Conservation (phyloP, 2,329 filamentous ascomycete species). For the Fusarium camptoceras region DNA sequence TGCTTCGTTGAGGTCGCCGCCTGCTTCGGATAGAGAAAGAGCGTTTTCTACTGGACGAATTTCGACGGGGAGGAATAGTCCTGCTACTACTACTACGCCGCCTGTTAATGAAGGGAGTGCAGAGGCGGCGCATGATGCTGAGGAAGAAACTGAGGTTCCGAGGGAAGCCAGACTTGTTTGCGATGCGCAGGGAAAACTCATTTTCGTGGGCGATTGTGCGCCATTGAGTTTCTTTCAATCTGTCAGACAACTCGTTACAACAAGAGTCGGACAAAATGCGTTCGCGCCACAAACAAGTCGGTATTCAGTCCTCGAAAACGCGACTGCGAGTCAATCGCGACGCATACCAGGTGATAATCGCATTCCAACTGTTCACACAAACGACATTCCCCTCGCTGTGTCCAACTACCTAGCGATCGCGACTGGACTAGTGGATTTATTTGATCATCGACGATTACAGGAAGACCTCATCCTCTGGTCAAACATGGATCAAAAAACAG, state of each 20-base stretch:
- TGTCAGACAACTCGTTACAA: conserved; percentile 63
- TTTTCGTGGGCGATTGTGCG: conserved; percentile 68
- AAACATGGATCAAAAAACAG: conserved; percentile 47
- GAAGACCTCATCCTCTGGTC: conserved; percentile 59
- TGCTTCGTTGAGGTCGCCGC: conserved; percentile 32
- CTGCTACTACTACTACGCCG: background rate
- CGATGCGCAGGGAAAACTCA: conserved; percentile 65
- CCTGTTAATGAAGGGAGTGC: conserved; percentile 8
- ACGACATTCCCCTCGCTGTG: conserved; percentile 49
- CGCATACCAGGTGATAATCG: conserved; percentile 33
- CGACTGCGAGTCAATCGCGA: conserved; percentile 45
- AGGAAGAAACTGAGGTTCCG: conserved; percentile 67
- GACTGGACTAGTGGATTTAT: conserved; percentile 61
- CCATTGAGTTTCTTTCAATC: conserved; percentile 68
- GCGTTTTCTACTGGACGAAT: conserved; percentile 9
- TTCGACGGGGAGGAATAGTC: background rate
- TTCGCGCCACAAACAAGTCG: conserved; percentile 64
- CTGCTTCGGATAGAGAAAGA: conserved; percentile 33
- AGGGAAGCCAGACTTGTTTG: conserved; percentile 64
- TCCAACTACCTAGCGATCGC: conserved; percentile 56
- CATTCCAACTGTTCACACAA: conserved; percentile 46
- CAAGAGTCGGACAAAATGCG: conserved; percentile 60
- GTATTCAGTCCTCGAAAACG: conserved; percentile 63
- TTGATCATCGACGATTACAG: conserved; percentile 55
- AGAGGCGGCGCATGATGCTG: conserved; percentile 39